A percentile compares a stretch with the other conserved stretches of the same genome.
phyloP scores from a whole-genome alignment of 345 rosid species.

The Combretum micranthum region DNA sequence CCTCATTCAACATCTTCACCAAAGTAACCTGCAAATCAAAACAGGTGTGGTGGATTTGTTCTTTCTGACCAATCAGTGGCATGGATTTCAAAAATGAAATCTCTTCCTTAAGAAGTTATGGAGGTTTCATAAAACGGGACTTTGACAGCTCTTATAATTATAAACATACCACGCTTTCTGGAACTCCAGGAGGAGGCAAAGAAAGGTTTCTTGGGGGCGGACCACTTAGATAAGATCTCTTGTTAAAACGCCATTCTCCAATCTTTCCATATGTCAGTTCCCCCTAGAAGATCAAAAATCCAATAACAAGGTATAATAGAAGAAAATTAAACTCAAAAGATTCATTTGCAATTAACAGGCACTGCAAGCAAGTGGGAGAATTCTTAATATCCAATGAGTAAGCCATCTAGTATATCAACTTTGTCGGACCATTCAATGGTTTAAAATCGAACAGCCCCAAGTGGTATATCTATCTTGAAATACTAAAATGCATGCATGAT shows the following conservation, averaged over 20 bases:
- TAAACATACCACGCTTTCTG: constrained; percentile 65
- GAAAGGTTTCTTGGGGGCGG: constrained; percentile 69
- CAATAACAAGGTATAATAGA: neutral
- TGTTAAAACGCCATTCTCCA: constrained; percentile 81
- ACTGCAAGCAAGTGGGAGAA: neutral
- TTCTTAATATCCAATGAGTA: no score
- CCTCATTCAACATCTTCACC: constrained; percentile 65
- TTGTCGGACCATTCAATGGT: no score
- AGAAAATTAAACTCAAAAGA: neutral
- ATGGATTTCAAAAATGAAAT: neutral
- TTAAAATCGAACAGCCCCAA: no score
- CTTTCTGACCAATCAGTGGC: no score
- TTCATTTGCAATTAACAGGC: neutral
- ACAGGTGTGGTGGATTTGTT: neutral
- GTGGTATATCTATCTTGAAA: no score
- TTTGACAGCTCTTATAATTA: neutral
- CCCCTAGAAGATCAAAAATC: constrained; percentile 29
- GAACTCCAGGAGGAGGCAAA: constrained; percentile 75
- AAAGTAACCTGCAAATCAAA: constrained; percentile 42
- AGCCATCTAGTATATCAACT: no score
- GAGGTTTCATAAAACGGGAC: neutral
- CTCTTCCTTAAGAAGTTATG: neutral
- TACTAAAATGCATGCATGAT: no score
- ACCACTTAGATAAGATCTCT: constrained; percentile 58
- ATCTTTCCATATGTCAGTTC: constrained; percentile 59